Percentiles rank a stretch among this genome's conserved stretches.
phyloP scores from a whole-genome alignment of 768 basidiomycete genomes.

The Lactarius sp. region DNA sequence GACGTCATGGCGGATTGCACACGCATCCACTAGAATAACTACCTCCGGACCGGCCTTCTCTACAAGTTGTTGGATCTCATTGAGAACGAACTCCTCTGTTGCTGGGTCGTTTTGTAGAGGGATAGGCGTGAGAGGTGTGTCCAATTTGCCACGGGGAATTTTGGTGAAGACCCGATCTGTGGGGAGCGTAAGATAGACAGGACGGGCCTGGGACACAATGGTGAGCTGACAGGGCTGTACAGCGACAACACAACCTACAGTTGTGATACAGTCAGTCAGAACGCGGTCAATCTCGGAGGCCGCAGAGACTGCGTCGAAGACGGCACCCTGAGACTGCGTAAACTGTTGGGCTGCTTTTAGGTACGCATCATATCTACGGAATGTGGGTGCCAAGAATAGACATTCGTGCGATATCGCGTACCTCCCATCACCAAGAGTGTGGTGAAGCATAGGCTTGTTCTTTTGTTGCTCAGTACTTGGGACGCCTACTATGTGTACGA shows the following conservation, averaged over 20 bases:
- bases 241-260: background rate
- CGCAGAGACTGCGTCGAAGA: conserved; percentile 51
- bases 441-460: conserved; percentile 71
- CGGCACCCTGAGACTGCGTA: conserved; percentile 58
- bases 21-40: conserved; percentile 77
- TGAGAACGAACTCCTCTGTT: conserved; percentile 64
- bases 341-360: conserved; percentile 69
- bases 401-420: conserved; percentile 26
- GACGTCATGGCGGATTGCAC: conserved; percentile 67
- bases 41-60: conserved; percentile 58
- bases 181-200: conserved; percentile 83
- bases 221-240: background rate
- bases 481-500: conserved; percentile 82
- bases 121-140: conserved; percentile 48
- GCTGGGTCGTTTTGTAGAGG: conserved; percentile 51
- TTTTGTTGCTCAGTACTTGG: conserved; percentile 73
- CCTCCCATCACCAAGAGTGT: conserved; percentile 84
- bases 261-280: conserved; percentile 51
- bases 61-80: conserved; percentile 63
- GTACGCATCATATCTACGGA: conserved; percentile 71
- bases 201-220: conserved; percentile 53
- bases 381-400: background rate
- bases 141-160: conserved; percentile 60
- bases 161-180: conserved; percentile 72
- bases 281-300: conserved; percentile 73